phyloP scores from a whole-genome alignment of 768 basidiomycete species.

The Cystofilobasidium capitatum region DNA sequence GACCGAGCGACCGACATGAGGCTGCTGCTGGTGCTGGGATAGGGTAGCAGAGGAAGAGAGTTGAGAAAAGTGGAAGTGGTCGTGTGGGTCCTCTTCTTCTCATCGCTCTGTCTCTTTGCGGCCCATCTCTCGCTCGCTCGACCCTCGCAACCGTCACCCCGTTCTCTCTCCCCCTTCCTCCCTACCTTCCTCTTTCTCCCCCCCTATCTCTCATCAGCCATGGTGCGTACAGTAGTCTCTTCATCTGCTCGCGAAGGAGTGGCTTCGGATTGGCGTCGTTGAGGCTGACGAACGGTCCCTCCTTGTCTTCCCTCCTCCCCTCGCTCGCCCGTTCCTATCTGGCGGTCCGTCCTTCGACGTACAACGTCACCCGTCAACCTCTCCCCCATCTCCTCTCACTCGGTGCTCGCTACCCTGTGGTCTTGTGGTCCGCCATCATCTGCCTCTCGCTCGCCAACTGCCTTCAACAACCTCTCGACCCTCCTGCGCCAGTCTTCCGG shows the following conservation, averaged over 20 bases:
- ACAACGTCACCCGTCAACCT: no score
- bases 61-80: neutral
- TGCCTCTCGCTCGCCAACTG: neutral
- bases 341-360: no score
- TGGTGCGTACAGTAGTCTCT: neutral
- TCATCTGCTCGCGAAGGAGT: no score
- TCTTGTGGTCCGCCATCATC: neutral
- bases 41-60: no score
- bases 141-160: neutral
- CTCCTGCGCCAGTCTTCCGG: conserved; percentile 54
- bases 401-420: neutral
- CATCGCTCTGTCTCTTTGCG: neutral
- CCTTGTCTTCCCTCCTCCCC: neutral
- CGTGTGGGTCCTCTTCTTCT: neutral
- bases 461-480: neutral
- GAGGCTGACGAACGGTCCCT: no score
- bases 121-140: neutral
- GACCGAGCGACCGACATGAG: neutral
- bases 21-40: no score
- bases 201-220: neutral
- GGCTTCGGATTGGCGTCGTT: no score
- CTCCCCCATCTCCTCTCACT: no score
- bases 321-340: neutral
- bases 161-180: neutral
- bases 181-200: neutral